phyloP scores from a whole-genome alignment of 441 rosid species.

The Euphorbia celastroides region DNA sequence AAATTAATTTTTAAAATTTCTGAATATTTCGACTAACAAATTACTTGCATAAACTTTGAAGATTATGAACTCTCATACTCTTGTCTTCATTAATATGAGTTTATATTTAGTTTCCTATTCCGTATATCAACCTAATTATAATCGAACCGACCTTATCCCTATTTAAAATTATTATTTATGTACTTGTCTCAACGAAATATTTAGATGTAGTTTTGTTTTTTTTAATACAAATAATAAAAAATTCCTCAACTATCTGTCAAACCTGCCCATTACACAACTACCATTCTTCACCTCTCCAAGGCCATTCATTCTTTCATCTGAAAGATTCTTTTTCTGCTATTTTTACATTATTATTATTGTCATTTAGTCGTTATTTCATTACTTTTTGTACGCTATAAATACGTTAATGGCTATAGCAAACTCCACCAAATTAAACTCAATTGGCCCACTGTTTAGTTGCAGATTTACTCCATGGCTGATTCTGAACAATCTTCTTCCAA shows the following conservation, averaged over 20 bases:
- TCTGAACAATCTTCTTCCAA: conserved; percentile 40
- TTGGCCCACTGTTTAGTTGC: background rate
- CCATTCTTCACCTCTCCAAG: conserved; percentile 23
- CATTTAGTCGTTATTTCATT: background rate
- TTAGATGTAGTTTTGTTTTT: background rate
- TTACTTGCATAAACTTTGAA: no score
- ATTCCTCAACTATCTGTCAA: conserved; percentile 21
- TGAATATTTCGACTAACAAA: no score
- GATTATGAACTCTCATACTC: no score
- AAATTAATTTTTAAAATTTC: no score
- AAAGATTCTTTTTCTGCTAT: background rate
- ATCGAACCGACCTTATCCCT: background rate
- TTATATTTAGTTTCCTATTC: background rate
- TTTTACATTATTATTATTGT: background rate
- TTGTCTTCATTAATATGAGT: no score
- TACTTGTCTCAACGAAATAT: background rate
- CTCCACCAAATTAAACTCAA: background rate
- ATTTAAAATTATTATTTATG: no score
- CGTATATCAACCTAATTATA: background rate
- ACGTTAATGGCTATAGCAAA: background rate
- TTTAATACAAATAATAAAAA: no score
- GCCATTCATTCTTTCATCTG: conserved; percentile 16
- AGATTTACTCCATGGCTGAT: conserved; percentile 33
- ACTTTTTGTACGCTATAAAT: background rate
- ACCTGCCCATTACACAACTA: conserved; percentile 24